Conservation (phyloP, 345 rosid genomes). For the Syzygium oleosum region DNA sequence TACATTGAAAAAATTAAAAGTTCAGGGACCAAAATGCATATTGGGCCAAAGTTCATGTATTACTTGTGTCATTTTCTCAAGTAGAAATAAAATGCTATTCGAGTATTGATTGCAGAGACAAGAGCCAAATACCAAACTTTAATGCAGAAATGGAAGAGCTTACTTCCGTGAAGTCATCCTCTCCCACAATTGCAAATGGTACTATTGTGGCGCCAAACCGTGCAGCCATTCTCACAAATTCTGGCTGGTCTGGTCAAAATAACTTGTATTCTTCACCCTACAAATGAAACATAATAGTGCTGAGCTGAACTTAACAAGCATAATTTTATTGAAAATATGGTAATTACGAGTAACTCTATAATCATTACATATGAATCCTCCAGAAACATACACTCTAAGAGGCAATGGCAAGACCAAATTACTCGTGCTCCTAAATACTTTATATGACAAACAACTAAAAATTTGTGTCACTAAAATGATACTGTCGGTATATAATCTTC, state of each 20-base stretch:
- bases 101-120: not conserved
- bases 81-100: not conserved
- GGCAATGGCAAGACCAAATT: not conserved
- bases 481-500: not conserved
- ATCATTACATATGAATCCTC: not conserved
- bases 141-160: slow-evolving; percentile 2
- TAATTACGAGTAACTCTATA: not conserved
- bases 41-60: too few relatives aligned
- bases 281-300: too few relatives aligned
- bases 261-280: slow-evolving; percentile 70
- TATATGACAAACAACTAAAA: not conserved
- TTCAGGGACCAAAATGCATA: too few relatives aligned
- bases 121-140: not conserved
- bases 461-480: not conserved
- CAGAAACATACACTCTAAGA: not conserved
- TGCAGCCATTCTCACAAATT: slow-evolving; percentile 78
- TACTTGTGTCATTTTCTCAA: too few relatives aligned
- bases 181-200: slow-evolving; percentile 69
- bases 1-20: too few relatives aligned
- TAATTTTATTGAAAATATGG: not conserved
- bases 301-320: not conserved
- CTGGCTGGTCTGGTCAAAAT: slow-evolving; percentile 65
- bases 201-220: slow-evolving; percentile 70
- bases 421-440: not conserved
- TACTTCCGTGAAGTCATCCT: slow-evolving; percentile 61